phyloP scores from a whole-genome alignment of 2,329 filamentous ascomycete species.

The Plenodomus tracheiphilus region DNA sequence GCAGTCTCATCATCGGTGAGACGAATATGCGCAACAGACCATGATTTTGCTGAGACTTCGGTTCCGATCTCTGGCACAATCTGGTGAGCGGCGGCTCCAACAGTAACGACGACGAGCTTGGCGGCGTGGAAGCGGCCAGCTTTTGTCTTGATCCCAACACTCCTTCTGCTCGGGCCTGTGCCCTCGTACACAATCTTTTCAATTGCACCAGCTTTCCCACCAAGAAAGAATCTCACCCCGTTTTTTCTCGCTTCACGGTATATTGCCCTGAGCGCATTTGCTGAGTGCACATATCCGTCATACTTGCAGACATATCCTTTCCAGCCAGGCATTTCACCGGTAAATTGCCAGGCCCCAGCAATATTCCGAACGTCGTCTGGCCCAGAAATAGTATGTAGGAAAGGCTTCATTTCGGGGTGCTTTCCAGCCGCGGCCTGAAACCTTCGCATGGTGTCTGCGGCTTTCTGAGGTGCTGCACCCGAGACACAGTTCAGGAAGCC shows the following conservation, averaged over 20 bases:
- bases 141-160: slow-evolving; percentile 44
- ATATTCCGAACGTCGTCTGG: slow-evolving; percentile 47
- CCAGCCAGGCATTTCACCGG: slow-evolving; percentile 56
- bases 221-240: slow-evolving; percentile 51
- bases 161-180: slow-evolving; percentile 22
- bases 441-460: slow-evolving; percentile 51
- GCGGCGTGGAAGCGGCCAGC: slow-evolving; percentile 46
- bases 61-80: slow-evolving; percentile 55
- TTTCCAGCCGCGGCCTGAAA: slow-evolving; percentile 47
- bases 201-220: slow-evolving; percentile 45
- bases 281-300: slow-evolving; percentile 62
- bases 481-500: slow-evolving; percentile 58
- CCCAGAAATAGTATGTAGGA: slow-evolving; percentile 26
- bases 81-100: slow-evolving; percentile 54
- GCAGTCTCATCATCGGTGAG: slow-evolving; percentile 59
- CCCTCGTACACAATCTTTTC: slow-evolving; percentile 47
- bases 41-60: slow-evolving; percentile 60
- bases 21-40: slow-evolving; percentile 63
- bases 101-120: slow-evolving; percentile 54
- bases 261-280: slow-evolving; percentile 55
- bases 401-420: slow-evolving; percentile 47
- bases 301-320: slow-evolving; percentile 62
- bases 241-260: slow-evolving; percentile 48
- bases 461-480: slow-evolving; percentile 53
- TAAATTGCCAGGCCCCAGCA: slow-evolving; percentile 50